phyloP scores from a whole-genome alignment of 1,284 basidiomycete species.

The Stygiomarasmius scandens region DNA sequence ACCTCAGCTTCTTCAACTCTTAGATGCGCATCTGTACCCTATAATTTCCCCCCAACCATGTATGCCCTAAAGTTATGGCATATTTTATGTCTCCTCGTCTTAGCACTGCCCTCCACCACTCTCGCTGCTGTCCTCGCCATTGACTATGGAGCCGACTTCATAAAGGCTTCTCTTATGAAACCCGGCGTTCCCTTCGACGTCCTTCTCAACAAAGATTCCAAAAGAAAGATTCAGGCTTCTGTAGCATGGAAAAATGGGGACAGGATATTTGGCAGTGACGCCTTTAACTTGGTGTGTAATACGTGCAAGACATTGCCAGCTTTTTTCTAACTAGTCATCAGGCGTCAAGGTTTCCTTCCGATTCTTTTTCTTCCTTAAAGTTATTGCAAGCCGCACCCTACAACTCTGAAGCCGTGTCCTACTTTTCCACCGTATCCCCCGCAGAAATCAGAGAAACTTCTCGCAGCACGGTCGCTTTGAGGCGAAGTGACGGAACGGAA shows the following conservation, averaged over 20 bases:
- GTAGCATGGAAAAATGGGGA: constrained; percentile 90
- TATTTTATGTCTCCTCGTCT: constrained; percentile 34
- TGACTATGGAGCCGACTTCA: constrained; percentile 96
- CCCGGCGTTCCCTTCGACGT: constrained; percentile 97
- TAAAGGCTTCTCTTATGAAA: constrained; percentile 95
- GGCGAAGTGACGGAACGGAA: constrained; percentile 61
- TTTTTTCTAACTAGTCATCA: constrained; percentile 31
- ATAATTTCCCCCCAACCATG: constrained; percentile 26
- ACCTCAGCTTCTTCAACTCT: neutral
- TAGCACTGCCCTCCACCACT: constrained; percentile 37
- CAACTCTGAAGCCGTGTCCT: constrained; percentile 62
- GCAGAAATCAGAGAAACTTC: constrained; percentile 59
- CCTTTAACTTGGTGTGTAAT: constrained; percentile 77
- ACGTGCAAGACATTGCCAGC: constrained; percentile 6
- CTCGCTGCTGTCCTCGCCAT: constrained; percentile 82
- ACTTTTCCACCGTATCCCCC: constrained; percentile 68
- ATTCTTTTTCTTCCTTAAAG: constrained; percentile 89
- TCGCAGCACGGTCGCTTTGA: constrained; percentile 62
- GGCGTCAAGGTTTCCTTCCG: constrained; percentile 89
- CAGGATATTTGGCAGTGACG: constrained; percentile 87
- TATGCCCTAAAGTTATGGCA: constrained; percentile 36
- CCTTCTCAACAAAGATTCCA: constrained; percentile 93
- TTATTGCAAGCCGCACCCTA: constrained; percentile 80
- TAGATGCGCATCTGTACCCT: constrained; percentile 16
- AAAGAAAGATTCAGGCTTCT: constrained; percentile 90